These are phyloP conservation scores for Trichoderma koningii DNA, from an alignment of 2,329 filamentous ascomycete species.

Conservation along the genomic window DNA sequence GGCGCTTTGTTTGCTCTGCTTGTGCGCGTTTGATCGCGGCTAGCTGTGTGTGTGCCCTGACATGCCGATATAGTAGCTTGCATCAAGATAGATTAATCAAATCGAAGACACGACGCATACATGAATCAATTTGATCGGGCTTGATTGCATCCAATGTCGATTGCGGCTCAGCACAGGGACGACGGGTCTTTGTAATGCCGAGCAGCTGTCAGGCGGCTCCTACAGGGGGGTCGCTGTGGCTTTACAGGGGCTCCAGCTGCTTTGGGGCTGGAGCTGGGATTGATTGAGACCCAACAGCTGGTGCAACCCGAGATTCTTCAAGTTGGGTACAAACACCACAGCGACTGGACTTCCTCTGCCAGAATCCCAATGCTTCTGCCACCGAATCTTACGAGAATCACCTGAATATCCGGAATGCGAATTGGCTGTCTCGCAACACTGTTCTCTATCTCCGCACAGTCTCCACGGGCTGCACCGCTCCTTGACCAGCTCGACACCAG, in stretches of 20 bases:
- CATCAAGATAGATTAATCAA: slow-evolving; percentile 1
- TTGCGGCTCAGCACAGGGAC: slow-evolving; percentile 4
- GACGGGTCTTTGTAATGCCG: slow-evolving; percentile 7
- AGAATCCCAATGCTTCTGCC: too few species aligned
- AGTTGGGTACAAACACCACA: neutral
- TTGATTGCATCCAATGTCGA: neutral
- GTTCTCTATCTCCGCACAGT: neutral
- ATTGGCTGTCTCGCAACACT: neutral
- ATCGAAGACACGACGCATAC: neutral
- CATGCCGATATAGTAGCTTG: neutral
- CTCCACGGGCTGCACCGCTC: slow-evolving; percentile 4
- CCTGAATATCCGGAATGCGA: slow-evolving; percentile 7
- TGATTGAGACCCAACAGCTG: slow-evolving; percentile 17
- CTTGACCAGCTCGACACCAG: neutral
- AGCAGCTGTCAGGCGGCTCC: slow-evolving; percentile 26
- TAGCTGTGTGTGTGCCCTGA: neutral
- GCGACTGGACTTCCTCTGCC: neutral
- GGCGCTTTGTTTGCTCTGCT: neutral
- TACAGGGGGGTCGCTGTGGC: slow-evolving; percentile 24
- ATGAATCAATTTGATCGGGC: neutral
- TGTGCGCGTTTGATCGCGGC: slow-evolving; percentile 12
- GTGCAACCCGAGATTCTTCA: slow-evolving; percentile 5
- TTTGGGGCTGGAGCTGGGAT: neutral
- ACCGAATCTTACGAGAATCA: too few species aligned
- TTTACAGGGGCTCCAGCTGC: slow-evolving; percentile 8